Percentiles rank a stretch among this genome's conserved stretches.
phyloP scores from a whole-genome alignment of 306 rosid species.

The Quercus gilva region DNA sequence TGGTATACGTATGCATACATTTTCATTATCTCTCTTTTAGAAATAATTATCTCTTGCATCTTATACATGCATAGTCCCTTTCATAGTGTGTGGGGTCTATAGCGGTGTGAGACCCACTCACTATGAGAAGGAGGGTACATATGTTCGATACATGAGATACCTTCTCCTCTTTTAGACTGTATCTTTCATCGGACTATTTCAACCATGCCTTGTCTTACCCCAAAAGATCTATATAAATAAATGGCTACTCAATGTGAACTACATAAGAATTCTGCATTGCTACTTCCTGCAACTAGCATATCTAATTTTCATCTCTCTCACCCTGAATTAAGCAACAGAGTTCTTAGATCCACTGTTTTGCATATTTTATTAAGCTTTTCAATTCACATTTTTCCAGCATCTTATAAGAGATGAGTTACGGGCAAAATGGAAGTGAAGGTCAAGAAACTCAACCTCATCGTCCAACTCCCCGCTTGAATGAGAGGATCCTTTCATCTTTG shows the following conservation, averaged over 20 bases:
- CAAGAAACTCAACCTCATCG: constrained; percentile 8
- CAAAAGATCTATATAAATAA: not conserved
- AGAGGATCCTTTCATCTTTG: constrained; percentile 89
- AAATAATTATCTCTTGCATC: no score
- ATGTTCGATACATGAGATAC: no score
- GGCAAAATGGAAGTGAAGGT: constrained; percentile 14
- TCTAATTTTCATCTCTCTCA: not conserved
- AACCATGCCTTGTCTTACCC: not conserved
- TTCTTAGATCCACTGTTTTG: not conserved
- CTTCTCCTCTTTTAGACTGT: not conserved
- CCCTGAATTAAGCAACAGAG: not conserved
- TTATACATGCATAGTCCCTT: no score
- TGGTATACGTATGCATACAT: not conserved
- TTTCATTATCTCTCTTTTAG: not conserved
- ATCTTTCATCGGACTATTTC: not conserved
- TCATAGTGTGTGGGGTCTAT: no score
- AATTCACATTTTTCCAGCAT: not conserved
- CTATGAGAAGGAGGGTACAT: no score
- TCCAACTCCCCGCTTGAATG: constrained; percentile 60
- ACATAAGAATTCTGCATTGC: not conserved
- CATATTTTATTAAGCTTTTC: not conserved
- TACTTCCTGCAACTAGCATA: not conserved
- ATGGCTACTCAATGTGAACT: not conserved
- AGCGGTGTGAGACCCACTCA: no score
- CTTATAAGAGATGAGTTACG: constrained; percentile 52